A percentile compares a stretch with the other conserved stretches of the same genome.
These are phyloP conservation scores for Raphidocelis subcapitata DNA, from an alignment of 139 green algal species.

Conservation along the genomic window DNA sequence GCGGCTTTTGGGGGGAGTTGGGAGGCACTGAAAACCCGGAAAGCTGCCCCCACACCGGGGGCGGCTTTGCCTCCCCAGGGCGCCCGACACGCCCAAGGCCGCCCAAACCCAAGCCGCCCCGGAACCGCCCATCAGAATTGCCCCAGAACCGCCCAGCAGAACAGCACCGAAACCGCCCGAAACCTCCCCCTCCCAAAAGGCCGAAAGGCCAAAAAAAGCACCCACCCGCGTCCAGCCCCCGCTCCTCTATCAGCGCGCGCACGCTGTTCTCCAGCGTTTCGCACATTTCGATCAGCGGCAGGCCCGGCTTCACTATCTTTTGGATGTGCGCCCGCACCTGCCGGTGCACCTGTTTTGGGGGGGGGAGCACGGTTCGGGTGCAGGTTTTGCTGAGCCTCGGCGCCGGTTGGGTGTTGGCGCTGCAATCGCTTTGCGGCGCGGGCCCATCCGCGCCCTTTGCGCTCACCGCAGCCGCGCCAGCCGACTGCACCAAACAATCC, in stretches of 20 bases:
- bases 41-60: no score
- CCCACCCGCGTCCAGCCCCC: slow-evolving; percentile 84
- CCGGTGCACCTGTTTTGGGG: not conserved
- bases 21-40: no score
- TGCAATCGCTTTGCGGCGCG: no score
- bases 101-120: no score
- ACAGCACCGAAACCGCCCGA: no score
- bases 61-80: no score
- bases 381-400: no score
- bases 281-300: slow-evolving; percentile 89
- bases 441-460: no score
- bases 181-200: not conserved
- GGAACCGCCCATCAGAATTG: not conserved
- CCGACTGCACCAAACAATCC: not conserved
- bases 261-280: slow-evolving; percentile 92
- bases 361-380: not conserved
- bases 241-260: slow-evolving; percentile 86
- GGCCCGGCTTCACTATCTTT: slow-evolving; percentile 89
- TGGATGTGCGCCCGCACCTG: slow-evolving; percentile 90
- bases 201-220: slow-evolving; percentile 18
- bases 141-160: not conserved
- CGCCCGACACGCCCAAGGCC: no score
- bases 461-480: no score
- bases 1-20: not conserved
- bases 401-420: no score